Evolutionary conservation across 1,284 basidiomycete species (phyloP), one percentile per base, ranked within the genome.

Genomic region (Trichosporon asahii): DNA sequence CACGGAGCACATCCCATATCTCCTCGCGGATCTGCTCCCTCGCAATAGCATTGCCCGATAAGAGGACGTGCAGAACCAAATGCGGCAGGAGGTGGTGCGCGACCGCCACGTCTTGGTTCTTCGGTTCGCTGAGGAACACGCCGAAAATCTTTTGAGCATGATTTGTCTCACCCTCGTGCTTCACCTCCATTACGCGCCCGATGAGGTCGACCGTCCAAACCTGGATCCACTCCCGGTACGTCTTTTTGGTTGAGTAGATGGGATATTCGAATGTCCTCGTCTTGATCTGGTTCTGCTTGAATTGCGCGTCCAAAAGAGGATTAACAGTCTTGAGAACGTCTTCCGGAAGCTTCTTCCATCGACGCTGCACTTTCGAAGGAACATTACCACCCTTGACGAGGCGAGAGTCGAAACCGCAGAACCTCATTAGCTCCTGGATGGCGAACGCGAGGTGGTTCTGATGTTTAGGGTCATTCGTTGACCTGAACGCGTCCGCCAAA

Each of bases 181-280:
- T 55, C 44, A 76, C 67, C 2, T 74, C 71, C 61, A 79, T 75
- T 8, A 81, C 77, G 87, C 78, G 87, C 85, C 88, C 86, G 69
- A 98, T 93, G n/a, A 99, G 88, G 78, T 93, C 88, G 12, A 88
- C 87, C 0, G 92, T 90, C 95, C 96, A 99, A 0, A 88, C 82
- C 75, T 97, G 94, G 25, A 99, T 87, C 97, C 97, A 99, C 81
- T 99, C 95, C 64, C 95, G 89, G 82, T 97, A 99, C 0, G 93
- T 94, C 4, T 87, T 82, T 67, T 90, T 87, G 3, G 85, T 84
- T 0, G 87, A 86, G 83, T 98, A 99, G 67, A 98, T 89, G 2
- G 95, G 94, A 64, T 80, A 82, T 35, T 68, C 63, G 40, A 69
- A 65, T 21, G 29, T 40, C 1, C 60, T 64, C 25, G 64, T 66